A percentile compares a stretch with the other conserved stretches of the same genome.
Conservation (phyloP, 75 land plant genomes). For the Pinus albicaulis region DNA sequence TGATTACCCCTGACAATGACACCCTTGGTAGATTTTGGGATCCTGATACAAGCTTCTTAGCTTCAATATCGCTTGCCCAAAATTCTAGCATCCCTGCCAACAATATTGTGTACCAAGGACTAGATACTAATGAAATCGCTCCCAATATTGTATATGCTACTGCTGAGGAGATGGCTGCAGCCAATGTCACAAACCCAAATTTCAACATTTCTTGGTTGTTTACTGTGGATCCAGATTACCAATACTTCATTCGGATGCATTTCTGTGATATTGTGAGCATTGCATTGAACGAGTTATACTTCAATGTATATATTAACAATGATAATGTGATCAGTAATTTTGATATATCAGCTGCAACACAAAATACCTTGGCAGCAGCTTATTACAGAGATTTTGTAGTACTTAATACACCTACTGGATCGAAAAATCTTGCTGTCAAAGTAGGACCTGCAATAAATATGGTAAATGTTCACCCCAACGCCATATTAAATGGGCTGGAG, state of each 20-base stretch:
- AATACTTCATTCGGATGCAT: slow-evolving; percentile 72
- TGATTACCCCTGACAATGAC: slow-evolving; percentile 43
- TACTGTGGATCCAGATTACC: slow-evolving; percentile 50
- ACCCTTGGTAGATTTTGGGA: slow-evolving; percentile 58
- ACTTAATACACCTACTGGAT: neutral
- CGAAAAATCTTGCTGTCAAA: slow-evolving; percentile 10
- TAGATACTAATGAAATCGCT: slow-evolving; percentile 41
- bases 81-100: neutral
- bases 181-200: slow-evolving; percentile 53
- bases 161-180: slow-evolving; percentile 57
- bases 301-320: slow-evolving; percentile 75
- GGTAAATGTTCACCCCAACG: slow-evolving; percentile 21
- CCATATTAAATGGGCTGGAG: slow-evolving; percentile 89
- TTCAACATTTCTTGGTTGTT: slow-evolving; percentile 82
- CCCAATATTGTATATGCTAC: slow-evolving; percentile 67
- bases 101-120: slow-evolving; percentile 21
- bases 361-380: slow-evolving; percentile 22
- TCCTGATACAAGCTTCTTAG: slow-evolving; percentile 25
- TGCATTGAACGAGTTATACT: slow-evolving; percentile 40
- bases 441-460: slow-evolving; percentile 52
- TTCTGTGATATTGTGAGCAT: slow-evolving; percentile 81
- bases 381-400: slow-evolving; percentile 53
- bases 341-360: slow-evolving; percentile 42
- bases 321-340: slow-evolving; percentile 38
- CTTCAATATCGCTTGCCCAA: neutral